These are phyloP conservation scores for button mushroom (Agaricus bisporus) DNA, from an alignment of 768 basidiomycete species.

Conservation along the genomic window DNA sequence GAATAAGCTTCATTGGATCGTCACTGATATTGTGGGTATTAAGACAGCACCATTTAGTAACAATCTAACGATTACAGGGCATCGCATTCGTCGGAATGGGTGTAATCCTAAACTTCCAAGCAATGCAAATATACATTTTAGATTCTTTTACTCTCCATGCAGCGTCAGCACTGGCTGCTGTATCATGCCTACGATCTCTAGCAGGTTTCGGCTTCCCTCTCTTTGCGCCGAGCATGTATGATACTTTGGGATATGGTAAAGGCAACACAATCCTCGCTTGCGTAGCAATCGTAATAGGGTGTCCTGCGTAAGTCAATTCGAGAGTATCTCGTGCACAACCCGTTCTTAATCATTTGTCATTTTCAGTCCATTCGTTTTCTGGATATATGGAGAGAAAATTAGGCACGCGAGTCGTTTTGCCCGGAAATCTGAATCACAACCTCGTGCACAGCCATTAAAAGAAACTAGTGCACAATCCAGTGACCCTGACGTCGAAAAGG, in stretches of 20 bases:
- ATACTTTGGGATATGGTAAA: slow-evolving; percentile 60
- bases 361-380: slow-evolving; percentile 29
- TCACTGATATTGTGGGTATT: slow-evolving; percentile 51
- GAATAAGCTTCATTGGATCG: slow-evolving; percentile 59
- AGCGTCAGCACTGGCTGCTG: slow-evolving; percentile 66
- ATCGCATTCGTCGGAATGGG: slow-evolving; percentile 52
- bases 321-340: background rate
- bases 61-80: slow-evolving; percentile 31
- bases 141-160: slow-evolving; percentile 63
- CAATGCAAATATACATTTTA: slow-evolving; percentile 62
- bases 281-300: slow-evolving; percentile 51
- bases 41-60: background rate
- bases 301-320: slow-evolving; percentile 41
- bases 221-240: slow-evolving; percentile 70
- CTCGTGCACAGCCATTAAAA: background rate
- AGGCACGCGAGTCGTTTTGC: slow-evolving; percentile 43
- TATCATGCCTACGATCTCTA: slow-evolving; percentile 53
- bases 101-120: slow-evolving; percentile 52
- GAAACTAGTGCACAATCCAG: background rate
- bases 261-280: slow-evolving; percentile 61
- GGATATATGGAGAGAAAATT: slow-evolving; percentile 34
- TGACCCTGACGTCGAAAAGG: background rate
- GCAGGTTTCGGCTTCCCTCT: slow-evolving; percentile 74
- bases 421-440: slow-evolving; percentile 13
- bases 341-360: background rate